Percentiles rank a stretch among this genome's conserved stretches.
phyloP scores from a whole-genome alignment of 2,329 filamentous ascomycete genomes.

The Zymoseptoria passerinii region DNA sequence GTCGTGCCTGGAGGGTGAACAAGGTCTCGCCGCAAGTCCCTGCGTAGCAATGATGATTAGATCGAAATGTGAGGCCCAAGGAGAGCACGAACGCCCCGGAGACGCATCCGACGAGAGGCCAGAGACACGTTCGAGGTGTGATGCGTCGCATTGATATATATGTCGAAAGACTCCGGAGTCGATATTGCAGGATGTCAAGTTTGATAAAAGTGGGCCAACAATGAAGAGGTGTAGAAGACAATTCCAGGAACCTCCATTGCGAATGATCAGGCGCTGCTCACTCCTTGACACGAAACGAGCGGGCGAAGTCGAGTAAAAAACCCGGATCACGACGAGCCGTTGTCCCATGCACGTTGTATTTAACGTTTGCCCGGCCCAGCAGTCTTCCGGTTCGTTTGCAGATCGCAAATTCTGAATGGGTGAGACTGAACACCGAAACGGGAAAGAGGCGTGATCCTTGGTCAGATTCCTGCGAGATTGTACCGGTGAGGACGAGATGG shows the following conservation, averaged over 20 bases:
- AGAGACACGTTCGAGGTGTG: constrained; percentile 10
- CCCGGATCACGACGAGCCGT: not conserved
- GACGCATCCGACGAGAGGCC: constrained; percentile 7
- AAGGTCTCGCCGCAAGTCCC: constrained; percentile 9
- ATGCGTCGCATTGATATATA: constrained; percentile 6
- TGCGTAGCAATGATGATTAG: constrained; percentile 11
- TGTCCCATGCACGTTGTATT: not conserved
- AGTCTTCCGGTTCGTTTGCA: not conserved
- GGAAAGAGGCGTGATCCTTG: not conserved
- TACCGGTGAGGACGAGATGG: too few species aligned
- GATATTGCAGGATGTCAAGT: not conserved
- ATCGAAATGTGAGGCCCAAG: constrained; percentile 10
- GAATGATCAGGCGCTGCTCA: not conserved
- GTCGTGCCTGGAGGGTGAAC: constrained; percentile 11
- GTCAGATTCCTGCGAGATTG: not conserved
- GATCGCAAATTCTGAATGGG: not conserved
- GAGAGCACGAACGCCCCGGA: constrained; percentile 5
- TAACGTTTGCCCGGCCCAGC: not conserved
- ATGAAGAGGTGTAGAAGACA: not conserved
- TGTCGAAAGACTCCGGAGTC: not conserved
- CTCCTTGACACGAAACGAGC: not conserved
- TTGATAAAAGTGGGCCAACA: not conserved
- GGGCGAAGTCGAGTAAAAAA: not conserved
- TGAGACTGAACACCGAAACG: not conserved
- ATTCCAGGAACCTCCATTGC: not conserved